These are phyloP conservation scores for Chloropicon primus DNA, from an alignment of 139 green algal species.

Conservation along the genomic window DNA sequence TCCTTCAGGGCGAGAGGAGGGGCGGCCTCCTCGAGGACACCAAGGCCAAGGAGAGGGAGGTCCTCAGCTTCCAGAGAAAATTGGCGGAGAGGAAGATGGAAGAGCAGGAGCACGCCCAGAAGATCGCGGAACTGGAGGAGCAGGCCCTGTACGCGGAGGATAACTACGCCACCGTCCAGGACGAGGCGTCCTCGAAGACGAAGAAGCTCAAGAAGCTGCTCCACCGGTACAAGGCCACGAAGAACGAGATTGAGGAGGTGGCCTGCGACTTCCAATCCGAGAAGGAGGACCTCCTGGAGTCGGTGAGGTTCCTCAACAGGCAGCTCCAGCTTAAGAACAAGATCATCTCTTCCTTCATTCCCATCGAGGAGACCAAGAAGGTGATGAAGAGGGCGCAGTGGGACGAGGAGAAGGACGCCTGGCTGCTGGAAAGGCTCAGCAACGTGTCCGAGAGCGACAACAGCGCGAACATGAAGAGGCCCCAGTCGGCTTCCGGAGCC, in stretches of 20 bases:
- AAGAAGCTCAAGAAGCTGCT: slow-evolving; percentile 55
- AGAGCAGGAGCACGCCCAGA: slow-evolving; percentile 27
- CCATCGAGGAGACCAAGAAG: slow-evolving; percentile 50
- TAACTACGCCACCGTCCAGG: slow-evolving; percentile 42
- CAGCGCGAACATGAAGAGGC: background rate
- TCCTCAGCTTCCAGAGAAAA: slow-evolving; percentile 36
- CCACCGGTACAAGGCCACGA: slow-evolving; percentile 38
- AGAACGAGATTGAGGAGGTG: slow-evolving; percentile 43
- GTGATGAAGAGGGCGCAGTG: slow-evolving; percentile 47
- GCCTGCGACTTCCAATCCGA: slow-evolving; percentile 50
- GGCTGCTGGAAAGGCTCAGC: slow-evolving; percentile 35
- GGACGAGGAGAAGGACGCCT: slow-evolving; percentile 52
- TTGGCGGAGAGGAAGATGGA: slow-evolving; percentile 18
- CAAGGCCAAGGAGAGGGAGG: slow-evolving; percentile 44
- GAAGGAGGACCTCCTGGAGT: slow-evolving; percentile 54
- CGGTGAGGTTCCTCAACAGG: slow-evolving; percentile 48
- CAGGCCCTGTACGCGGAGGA: slow-evolving; percentile 30
- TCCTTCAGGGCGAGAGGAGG: slow-evolving; percentile 37
- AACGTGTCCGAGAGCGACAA: slow-evolving; percentile 20
- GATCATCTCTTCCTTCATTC: slow-evolving; percentile 67
- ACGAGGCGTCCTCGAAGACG: slow-evolving; percentile 54
- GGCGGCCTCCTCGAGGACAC: slow-evolving; percentile 39
- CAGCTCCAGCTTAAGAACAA: slow-evolving; percentile 43
- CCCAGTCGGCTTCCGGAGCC: slow-evolving; percentile 6
- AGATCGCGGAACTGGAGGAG: slow-evolving; percentile 48